These are phyloP conservation scores for Neurospora sp. DNA, from an alignment of 495 filamentous ascomycete genomes.

Conservation along the genomic window DNA sequence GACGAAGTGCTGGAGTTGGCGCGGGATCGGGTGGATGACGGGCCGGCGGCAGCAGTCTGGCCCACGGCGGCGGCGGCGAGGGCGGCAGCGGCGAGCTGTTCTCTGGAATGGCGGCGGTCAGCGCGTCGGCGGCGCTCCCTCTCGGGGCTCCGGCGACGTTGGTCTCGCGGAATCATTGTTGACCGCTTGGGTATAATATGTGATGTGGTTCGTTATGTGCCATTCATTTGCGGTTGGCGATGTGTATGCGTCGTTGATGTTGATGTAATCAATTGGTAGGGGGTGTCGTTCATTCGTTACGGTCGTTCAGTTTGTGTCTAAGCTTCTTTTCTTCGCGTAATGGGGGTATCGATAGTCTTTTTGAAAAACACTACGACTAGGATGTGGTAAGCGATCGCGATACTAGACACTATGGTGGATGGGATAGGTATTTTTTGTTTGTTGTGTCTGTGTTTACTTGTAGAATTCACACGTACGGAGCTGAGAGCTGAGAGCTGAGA, in stretches of 20 bases:
- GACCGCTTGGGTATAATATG: constrained; percentile 7
- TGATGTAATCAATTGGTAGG: neutral
- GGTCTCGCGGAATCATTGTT: constrained; percentile 30
- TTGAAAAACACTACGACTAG: neutral
- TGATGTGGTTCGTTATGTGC: constrained; percentile 9
- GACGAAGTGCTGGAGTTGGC: constrained; percentile 28
- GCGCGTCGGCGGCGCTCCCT: constrained; percentile 39
- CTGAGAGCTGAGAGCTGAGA: neutral
- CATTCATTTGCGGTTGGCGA: constrained; percentile 14
- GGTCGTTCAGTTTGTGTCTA: neutral
- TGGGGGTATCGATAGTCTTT: neutral
- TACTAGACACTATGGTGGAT: neutral
- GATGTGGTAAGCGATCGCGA: neutral
- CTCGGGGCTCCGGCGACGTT: constrained; percentile 40
- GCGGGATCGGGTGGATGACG: constrained; percentile 22
- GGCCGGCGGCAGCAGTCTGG: constrained; percentile 21
- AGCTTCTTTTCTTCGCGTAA: neutral
- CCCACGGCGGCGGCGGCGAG: constrained; percentile 14
- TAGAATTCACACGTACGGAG: neutral
- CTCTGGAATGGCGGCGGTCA: constrained; percentile 35
- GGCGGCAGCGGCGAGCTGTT: constrained; percentile 31
- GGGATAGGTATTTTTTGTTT: neutral
- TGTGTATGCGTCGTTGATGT: neutral
- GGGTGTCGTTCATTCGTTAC: constrained; percentile 4
- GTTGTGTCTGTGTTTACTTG: neutral